Evolutionary conservation across 2,329 filamentous ascomycete genomes (phyloP).

Genomic region (Penicillium sp.): DNA sequence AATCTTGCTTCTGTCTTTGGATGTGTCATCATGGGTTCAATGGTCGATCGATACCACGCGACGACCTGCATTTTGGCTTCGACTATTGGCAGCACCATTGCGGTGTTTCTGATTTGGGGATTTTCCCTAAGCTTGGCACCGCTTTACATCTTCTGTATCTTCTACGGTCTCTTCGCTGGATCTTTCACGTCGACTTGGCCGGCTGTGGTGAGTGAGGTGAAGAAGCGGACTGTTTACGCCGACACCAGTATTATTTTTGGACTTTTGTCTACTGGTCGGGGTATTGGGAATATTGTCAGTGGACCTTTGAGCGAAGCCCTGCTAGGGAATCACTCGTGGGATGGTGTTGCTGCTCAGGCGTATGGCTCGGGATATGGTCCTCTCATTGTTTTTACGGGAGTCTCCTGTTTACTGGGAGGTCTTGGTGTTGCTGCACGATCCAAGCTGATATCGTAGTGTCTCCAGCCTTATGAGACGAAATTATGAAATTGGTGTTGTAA

Average conservation of each 20-base stretch:
- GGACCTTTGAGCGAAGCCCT: constrained; percentile 48
- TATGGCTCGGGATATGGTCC: constrained; percentile 27
- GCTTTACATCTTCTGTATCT: constrained; percentile 39
- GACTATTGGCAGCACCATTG: constrained; percentile 38
- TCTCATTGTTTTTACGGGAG: constrained; percentile 28
- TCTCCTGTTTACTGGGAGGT: constrained; percentile 18
- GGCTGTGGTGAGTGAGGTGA: constrained; percentile 42
- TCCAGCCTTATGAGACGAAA: too few relatives aligned
- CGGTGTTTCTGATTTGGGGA: constrained; percentile 47
- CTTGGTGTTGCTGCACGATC: constrained; percentile 9
- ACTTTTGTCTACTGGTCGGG: constrained; percentile 46
- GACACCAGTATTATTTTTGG: constrained; percentile 49
- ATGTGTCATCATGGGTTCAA: constrained; percentile 30
- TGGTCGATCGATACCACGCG: constrained; percentile 41
- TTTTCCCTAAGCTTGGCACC: constrained; percentile 39
- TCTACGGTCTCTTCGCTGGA: constrained; percentile 46
- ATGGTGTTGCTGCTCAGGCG: constrained; percentile 16
- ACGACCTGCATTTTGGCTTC: constrained; percentile 41
- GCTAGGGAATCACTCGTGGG: constrained; percentile 17
- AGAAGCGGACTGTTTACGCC: constrained; percentile 30
- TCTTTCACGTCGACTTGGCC: constrained; percentile 44
- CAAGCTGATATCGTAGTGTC: background rate
- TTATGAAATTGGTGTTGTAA: too few relatives aligned
- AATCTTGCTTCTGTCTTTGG: constrained; percentile 32
- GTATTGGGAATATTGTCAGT: constrained; percentile 47